Base-by-base conservation (phyloP, 148 eudicot species). In the Chenopodium suecicum region DNA sequence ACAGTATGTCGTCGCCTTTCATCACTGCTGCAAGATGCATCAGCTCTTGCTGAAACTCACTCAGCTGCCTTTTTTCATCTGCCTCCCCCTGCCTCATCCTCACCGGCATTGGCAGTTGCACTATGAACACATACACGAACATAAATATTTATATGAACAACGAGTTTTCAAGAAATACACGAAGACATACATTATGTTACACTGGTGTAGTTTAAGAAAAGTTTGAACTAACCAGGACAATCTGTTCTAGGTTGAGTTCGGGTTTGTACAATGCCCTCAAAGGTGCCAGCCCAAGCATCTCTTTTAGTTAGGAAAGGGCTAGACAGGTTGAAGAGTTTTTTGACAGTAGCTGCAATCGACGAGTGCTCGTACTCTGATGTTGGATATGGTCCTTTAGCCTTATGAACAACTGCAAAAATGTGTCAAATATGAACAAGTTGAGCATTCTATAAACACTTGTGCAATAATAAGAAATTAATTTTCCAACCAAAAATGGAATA, bases 331-430 rank as follows among this genome's bases (percentile, higher is more conserved):
- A 89, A 92, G 58, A 94, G 86, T 81, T 92, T 91, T 91, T 90
- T 94, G 37, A 92, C 92, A 2, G 95, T 92, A 63, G 91, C 93
- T 37, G 93, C 89, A 60, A 91, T 91, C 23, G 91, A 91, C 32
- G 95, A 94, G 75, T 94, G 98, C 89, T 94, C 98, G 67, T 85
- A 94, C 63, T 94, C 98, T 1, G 98, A 94, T 41, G 94, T 88
- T 6, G 91, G 85, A 70, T 44, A 75, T n/a, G 98, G 98, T 65
- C 98, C 94, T 29, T 89, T 87, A 3, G 98, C 88, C 65, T 92
- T 91, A 79, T 92, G 96, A 68, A 94, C 94, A 83, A 94, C 98
- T 94, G 93, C 89, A 74, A 77, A 76, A 16, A 0, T 41, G 37
- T 75, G 46, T 16, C 20, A 20, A 2, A 70, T 20, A 88, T 22